Evolutionary conservation across 2,329 filamentous ascomycete species (phyloP).

Genomic region (Macrophomina phaseolina): DNA sequence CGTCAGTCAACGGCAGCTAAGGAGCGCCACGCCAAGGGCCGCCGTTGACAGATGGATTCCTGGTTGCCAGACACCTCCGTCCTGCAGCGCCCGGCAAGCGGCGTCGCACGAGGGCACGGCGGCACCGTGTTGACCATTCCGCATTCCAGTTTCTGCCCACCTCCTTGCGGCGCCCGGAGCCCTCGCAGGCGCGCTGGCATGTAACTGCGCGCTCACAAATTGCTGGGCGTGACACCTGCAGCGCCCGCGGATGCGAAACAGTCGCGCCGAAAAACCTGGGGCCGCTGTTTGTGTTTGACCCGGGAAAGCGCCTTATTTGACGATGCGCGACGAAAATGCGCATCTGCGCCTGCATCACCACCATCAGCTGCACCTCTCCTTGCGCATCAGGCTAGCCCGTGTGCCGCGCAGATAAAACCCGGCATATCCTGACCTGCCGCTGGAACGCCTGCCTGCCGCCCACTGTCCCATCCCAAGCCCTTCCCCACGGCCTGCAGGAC

Average conservation of each 20-base stretch:
- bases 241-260: slow-evolving; percentile 26
- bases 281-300: slow-evolving; percentile 24
- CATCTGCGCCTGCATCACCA: slow-evolving; percentile 28
- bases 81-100: slow-evolving; percentile 25
- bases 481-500: slow-evolving; percentile 25
- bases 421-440: slow-evolving; percentile 26
- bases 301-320: slow-evolving; percentile 26
- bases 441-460: slow-evolving; percentile 24
- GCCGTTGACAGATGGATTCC: slow-evolving; percentile 29
- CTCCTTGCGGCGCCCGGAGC: slow-evolving; percentile 17
- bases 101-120: slow-evolving; percentile 25
- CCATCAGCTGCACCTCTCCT: slow-evolving; percentile 27
- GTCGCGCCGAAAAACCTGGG: slow-evolving; percentile 22
- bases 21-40: slow-evolving; percentile 19
- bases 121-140: slow-evolving; percentile 28
- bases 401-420: slow-evolving; percentile 27
- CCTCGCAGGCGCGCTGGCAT: slow-evolving; percentile 23
- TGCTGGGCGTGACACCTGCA: slow-evolving; percentile 25
- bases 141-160: slow-evolving; percentile 26
- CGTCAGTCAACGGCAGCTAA: slow-evolving; percentile 28
- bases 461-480: slow-evolving; percentile 23
- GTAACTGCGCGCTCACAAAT: slow-evolving; percentile 22
- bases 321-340: slow-evolving; percentile 29
- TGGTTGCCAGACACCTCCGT: slow-evolving; percentile 25
- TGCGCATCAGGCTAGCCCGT: slow-evolving; percentile 27